Conservation (phyloP, 805 yeast species). For the Lachancea kluyveri region DNA sequence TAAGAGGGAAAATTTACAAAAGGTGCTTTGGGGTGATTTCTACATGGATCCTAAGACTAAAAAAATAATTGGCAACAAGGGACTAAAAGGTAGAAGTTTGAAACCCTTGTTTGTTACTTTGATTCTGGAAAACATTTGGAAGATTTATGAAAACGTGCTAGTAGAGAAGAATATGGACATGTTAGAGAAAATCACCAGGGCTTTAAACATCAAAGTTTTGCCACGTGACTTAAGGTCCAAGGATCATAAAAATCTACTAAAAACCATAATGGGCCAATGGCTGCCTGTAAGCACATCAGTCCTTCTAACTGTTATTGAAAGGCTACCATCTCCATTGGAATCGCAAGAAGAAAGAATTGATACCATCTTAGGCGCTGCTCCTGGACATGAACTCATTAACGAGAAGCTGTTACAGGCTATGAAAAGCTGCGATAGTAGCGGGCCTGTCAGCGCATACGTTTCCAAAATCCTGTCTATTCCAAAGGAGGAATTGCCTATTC, state of each 20-base stretch:
- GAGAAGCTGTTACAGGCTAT: conserved; percentile 47
- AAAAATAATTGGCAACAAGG: conserved; percentile 64
- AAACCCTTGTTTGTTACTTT: conserved; percentile 85
- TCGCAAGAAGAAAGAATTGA: conserved; percentile 74
- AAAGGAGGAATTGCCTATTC: conserved; percentile 67
- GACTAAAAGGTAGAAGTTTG: conserved; percentile 51
- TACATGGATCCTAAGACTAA: conserved; percentile 86
- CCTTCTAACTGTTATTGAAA: conserved; percentile 75
- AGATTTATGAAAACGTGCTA: conserved; percentile 68
- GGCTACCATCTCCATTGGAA: conserved; percentile 71
- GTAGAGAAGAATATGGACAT: conserved; percentile 61
- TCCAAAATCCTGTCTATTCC: conserved; percentile 89
- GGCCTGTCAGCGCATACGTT: conserved; percentile 70
- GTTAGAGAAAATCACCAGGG: conserved; percentile 65
- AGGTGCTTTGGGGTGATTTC: conserved; percentile 94
- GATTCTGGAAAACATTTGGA: conserved; percentile 88
- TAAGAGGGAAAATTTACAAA: conserved; percentile 67
- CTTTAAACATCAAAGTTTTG: conserved; percentile 59
- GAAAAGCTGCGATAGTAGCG: conserved; percentile 57
- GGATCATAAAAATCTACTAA: conserved; percentile 59
- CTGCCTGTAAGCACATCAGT: conserved; percentile 86
- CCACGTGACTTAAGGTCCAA: conserved; percentile 78
- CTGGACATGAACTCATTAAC: conserved; percentile 42
- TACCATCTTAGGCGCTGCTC: conserved; percentile 54
- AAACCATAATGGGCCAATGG: conserved; percentile 84